Evolutionary conservation across 1,139 yeast genomes (phyloP).

Genomic region (Scheffersomyces titani): DNA sequence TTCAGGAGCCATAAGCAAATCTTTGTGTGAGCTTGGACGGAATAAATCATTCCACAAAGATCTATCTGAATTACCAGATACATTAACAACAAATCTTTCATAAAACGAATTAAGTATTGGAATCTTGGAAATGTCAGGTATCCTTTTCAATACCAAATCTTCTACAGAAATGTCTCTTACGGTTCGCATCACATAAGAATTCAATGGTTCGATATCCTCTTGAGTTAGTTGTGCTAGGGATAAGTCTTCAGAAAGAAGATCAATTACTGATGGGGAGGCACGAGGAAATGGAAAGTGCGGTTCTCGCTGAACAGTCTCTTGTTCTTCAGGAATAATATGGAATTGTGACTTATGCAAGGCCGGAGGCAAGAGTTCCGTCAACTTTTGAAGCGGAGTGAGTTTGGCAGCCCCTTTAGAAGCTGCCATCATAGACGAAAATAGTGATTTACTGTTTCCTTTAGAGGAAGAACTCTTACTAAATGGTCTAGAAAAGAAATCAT

Average conservation of each 20-base stretch:
- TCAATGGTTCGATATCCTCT: not conserved
- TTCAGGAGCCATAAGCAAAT: slow-evolving; percentile 34
- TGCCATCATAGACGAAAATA: slow-evolving; percentile 18
- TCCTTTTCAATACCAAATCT: slow-evolving; percentile 7
- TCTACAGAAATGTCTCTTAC: not conserved
- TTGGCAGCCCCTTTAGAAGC: slow-evolving; percentile 17
- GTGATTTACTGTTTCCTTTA: slow-evolving; percentile 7
- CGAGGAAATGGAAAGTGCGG: not conserved
- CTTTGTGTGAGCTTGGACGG: slow-evolving; percentile 37
- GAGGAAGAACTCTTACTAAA: not conserved
- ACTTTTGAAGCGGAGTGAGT: slow-evolving; percentile 19
- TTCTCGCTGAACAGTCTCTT: not conserved
- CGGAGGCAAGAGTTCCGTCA: slow-evolving; percentile 18
- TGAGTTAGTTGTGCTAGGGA: not conserved
- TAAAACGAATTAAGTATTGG: slow-evolving; percentile 24
- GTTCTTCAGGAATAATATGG: slow-evolving; percentile 14
- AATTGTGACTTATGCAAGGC: slow-evolving; percentile 12
- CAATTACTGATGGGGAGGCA: not conserved
- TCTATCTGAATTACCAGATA: slow-evolving; percentile 2
- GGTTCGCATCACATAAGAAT: not conserved
- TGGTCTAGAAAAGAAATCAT: not conserved
- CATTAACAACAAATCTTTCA: slow-evolving; percentile 14
- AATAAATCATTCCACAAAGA: slow-evolving; percentile 47
- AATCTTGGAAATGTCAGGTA: slow-evolving; percentile 13
- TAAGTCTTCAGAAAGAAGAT: not conserved